phyloP scores from a whole-genome alignment of 202 grass and related monocot species.

The Saccharum hybrid region DNA sequence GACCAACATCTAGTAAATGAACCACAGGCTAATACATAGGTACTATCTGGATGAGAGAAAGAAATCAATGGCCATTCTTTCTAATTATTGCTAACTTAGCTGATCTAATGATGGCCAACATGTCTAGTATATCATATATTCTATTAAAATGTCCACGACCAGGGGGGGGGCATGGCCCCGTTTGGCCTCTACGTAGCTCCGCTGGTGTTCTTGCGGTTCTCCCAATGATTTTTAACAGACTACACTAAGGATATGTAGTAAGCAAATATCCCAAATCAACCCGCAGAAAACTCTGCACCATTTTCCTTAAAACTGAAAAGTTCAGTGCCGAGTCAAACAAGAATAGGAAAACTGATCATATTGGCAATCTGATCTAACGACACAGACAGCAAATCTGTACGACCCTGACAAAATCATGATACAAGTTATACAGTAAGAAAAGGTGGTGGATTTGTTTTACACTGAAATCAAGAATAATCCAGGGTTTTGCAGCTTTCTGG shows the following conservation, averaged over 20 bases:
- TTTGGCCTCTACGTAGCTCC: no score
- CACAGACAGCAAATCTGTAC: not conserved
- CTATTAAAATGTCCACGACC: no score
- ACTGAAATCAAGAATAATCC: not conserved
- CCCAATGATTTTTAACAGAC: not conserved
- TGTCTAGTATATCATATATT: no score
- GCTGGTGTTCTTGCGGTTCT: not conserved
- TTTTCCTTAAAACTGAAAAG: not conserved
- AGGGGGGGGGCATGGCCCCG: no score
- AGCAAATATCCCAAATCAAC: not conserved
- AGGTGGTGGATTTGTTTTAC: not conserved
- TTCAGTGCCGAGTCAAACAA: not conserved
- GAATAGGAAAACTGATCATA: not conserved
- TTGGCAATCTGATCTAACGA: not conserved
- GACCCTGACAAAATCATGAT: conserved; percentile 2
- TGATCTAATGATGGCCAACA: no score
- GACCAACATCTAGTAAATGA: no score
- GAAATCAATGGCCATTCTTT: no score
- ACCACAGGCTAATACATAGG: no score
- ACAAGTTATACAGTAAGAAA: not conserved
- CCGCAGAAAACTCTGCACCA: not conserved
- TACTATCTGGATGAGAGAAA: no score
- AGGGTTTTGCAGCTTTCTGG: not conserved
- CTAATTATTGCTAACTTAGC: no score
- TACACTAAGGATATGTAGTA: not conserved